Evolutionary conservation across 2,329 filamentous ascomycete genomes (phyloP).

Genomic region (Pyricularia grisea): DNA sequence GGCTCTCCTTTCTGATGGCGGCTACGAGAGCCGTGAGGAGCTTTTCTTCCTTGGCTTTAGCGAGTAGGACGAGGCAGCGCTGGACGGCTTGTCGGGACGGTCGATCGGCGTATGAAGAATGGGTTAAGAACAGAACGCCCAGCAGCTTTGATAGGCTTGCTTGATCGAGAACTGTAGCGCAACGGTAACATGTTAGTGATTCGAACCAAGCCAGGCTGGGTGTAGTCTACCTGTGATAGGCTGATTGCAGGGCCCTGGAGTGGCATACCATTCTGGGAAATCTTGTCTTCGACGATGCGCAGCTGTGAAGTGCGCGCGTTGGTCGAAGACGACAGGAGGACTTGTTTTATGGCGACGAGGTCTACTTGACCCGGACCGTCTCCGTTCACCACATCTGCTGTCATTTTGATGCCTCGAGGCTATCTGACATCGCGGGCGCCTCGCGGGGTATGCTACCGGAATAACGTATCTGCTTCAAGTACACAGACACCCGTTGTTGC

Average conservation of each 20-base stretch:
- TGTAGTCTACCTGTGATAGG: background rate
- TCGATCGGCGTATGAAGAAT: constrained; percentile 79
- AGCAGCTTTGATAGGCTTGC: constrained; percentile 47
- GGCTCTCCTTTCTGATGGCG: constrained; percentile 60
- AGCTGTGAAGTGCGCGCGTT: constrained; percentile 43
- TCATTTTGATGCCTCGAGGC: constrained; percentile 25
- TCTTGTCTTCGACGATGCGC: constrained; percentile 44
- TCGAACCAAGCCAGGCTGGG: background rate
- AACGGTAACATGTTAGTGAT: background rate
- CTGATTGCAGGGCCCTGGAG: background rate
- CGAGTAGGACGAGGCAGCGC: constrained; percentile 62
- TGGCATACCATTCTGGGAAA: constrained; percentile 42
- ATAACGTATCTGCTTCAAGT: background rate
- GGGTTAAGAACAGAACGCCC: constrained; percentile 73
- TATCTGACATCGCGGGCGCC: background rate
- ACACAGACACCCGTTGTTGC: background rate
- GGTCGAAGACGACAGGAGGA: constrained; percentile 55
- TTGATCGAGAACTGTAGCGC: constrained; percentile 32
- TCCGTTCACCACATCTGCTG: constrained; percentile 34
- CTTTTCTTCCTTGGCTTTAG: constrained; percentile 43
- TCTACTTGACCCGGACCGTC: constrained; percentile 33
- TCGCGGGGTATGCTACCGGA: background rate
- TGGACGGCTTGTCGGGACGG: constrained; percentile 76
- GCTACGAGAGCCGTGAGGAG: constrained; percentile 56
- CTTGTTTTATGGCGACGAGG: constrained; percentile 36